Conservation (phyloP, 768 basidiomycete species). For the Candolleomyces efflorescens region DNA sequence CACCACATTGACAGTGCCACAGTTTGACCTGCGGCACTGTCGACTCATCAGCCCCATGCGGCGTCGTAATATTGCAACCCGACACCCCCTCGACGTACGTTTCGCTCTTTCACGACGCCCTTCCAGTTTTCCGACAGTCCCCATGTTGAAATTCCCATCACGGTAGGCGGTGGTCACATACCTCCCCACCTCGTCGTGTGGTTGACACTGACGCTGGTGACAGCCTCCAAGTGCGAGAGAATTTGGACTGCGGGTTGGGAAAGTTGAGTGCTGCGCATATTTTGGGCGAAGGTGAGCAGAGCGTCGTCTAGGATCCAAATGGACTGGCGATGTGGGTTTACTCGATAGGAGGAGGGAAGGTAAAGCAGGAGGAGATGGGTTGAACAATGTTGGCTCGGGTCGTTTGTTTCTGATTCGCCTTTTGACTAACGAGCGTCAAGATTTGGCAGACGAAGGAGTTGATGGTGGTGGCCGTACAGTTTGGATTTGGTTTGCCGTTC, state of each 20-base stretch:
- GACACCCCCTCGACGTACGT: slow-evolving; percentile 55
- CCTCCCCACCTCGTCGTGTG: slow-evolving; percentile 68
- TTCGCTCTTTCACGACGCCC: slow-evolving; percentile 76
- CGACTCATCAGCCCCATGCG: slow-evolving; percentile 2
- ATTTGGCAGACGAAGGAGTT: no score
- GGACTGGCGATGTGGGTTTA: no score
- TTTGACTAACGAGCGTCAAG: no score
- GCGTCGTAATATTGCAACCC: slow-evolving; percentile 67
- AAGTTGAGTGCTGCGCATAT: slow-evolving; percentile 88
- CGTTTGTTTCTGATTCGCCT: no score
- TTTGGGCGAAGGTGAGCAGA: slow-evolving; percentile 89
- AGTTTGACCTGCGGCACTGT: slow-evolving; percentile 56
- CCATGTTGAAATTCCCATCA: slow-evolving; percentile 88
- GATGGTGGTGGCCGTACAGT: no score
- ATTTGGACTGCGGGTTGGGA: slow-evolving; percentile 89
- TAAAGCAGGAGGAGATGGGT: no score
- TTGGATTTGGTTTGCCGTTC: no score
- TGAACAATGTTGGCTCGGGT: no score
- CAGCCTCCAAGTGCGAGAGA: slow-evolving; percentile 86
- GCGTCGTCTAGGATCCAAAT: no score
- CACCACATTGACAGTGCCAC: slow-evolving; percentile 90
- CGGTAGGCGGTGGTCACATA: slow-evolving; percentile 89
- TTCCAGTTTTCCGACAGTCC: slow-evolving; percentile 98
- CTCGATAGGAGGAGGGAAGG: no score
- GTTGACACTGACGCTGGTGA: slow-evolving; percentile 78